phyloP scores from a whole-genome alignment of 345 rosid genomes.

The Hypericum perforatum region DNA sequence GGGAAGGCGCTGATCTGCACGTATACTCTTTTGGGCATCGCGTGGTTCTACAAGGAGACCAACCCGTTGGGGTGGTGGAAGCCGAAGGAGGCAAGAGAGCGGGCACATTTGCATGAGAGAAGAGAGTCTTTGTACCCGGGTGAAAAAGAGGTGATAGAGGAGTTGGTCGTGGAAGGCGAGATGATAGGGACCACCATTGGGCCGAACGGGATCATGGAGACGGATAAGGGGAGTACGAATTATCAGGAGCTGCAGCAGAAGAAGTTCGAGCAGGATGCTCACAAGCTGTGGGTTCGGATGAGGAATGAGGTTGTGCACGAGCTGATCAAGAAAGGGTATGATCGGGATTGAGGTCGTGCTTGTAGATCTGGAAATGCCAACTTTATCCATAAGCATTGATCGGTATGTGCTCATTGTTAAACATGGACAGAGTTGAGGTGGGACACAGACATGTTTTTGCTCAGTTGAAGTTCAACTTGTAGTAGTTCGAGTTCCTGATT shows the following conservation, averaged over 20 bases:
- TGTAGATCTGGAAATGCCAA: neutral
- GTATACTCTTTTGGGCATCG: conserved; percentile 55
- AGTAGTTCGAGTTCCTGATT: too few relatives aligned
- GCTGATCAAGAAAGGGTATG: conserved; percentile 73
- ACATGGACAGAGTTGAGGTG: too few relatives aligned
- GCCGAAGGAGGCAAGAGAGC: conserved; percentile 68
- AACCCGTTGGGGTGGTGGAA: conserved; percentile 95
- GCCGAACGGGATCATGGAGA: conserved; percentile 55
- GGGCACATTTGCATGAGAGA: conserved; percentile 71
- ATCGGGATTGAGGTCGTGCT: conserved; percentile 34
- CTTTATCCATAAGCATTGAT: neutral
- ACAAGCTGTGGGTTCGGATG: conserved; percentile 80
- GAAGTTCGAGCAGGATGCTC: conserved; percentile 66
- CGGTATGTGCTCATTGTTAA: too few relatives aligned
- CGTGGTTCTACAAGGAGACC: conserved; percentile 74
- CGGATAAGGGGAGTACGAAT: conserved; percentile 40
- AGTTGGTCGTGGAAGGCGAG: conserved; percentile 67
- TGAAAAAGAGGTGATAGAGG: conserved; percentile 79
- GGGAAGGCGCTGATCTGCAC: conserved; percentile 76
- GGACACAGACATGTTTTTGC: too few relatives aligned
- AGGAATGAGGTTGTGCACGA: conserved; percentile 79
- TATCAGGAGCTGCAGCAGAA: conserved; percentile 56
- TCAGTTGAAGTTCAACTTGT: too few relatives aligned
- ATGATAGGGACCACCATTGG: conserved; percentile 68
- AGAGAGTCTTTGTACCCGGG: conserved; percentile 78